Base-by-base conservation (phyloP, 306 rosid genomes). In the Glycyrrhiza uralensis region DNA sequence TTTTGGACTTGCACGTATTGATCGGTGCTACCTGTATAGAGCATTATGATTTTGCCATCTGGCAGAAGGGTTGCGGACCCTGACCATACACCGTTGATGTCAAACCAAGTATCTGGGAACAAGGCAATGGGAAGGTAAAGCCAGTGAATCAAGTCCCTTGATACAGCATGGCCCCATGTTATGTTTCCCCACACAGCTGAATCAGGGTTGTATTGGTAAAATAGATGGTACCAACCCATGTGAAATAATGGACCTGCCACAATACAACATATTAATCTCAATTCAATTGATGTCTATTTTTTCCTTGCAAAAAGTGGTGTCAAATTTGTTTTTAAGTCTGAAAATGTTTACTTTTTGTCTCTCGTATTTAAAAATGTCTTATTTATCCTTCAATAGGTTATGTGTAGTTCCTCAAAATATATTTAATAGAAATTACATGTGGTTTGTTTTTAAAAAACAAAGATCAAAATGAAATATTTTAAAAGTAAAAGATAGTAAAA, bases 141-240 rank as follows among this genome's bases (percentile, higher is more conserved):
- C 98, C 98, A 92, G 44, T 90, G 98, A 69, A 92, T 86, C 20
- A 92, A 39, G 81, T 92, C 98, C 36, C 29, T 71, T 0, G 98
- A 92, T 0, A 92, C 84, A 0, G 98, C 92, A 13, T 92, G 98
- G 14, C 95, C 98, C 98, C 98, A 92, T 1, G 95, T 67, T 30
- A 92, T 92, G 87, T 86, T 92, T 9, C 95, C 98, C 95, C 96
- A 92, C 59, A 86, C 69, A 0, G 96, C 95, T 5, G 96, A 92
- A 32, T 88, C 86, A 3, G 92, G 95, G 15, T 90, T 92, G 86
- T 92, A 92, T 57, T 92, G 96, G 65, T 92, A 92, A 68, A 92
- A 92, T 8, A 92, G 79, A 80, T 92, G 98, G 76, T 92, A 92
- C 92, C 92, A 90, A 1, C 92, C 98, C 39, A 18, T 85, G 84